phyloP scores from a whole-genome alignment of 2,329 filamentous ascomycete species.

The Xylaria sp. region DNA sequence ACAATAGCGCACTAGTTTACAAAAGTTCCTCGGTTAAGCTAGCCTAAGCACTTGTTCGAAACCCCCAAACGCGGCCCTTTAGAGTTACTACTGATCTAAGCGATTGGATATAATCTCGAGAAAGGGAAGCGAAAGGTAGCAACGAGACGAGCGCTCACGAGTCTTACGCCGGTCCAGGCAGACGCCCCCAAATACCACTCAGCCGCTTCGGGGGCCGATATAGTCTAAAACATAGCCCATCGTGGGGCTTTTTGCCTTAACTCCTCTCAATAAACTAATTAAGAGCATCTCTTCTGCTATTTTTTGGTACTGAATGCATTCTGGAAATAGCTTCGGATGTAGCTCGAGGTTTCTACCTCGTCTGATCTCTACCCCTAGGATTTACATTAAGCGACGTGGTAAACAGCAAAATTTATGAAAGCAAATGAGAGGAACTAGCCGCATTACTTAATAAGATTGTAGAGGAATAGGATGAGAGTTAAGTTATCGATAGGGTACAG shows the following conservation, averaged over 20 bases:
- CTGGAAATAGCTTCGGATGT: constrained; percentile 1
- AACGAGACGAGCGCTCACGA: background rate
- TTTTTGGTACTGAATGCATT: background rate
- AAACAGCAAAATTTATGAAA: background rate
- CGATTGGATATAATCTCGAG: background rate
- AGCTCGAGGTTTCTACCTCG: background rate
- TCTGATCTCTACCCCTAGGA: background rate
- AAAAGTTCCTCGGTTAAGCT: background rate
- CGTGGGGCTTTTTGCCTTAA: background rate
- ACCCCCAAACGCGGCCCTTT: background rate
- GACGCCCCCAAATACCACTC: background rate
- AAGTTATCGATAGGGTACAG: background rate
- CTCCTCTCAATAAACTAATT: too few relatives aligned
- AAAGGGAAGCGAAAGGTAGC: background rate
- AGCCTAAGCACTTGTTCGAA: background rate
- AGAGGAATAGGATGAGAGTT: background rate
- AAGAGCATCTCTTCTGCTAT: background rate
- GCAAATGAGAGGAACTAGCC: background rate
- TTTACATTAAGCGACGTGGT: background rate
- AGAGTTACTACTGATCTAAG: background rate
- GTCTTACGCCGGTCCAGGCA: background rate
- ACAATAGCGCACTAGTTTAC: background rate
- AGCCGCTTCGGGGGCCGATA: background rate
- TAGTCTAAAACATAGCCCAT: background rate
- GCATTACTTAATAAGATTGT: background rate